These are phyloP conservation scores for Microcera coccophila DNA, from an alignment of 2,329 filamentous ascomycete species.

Conservation along the genomic window DNA sequence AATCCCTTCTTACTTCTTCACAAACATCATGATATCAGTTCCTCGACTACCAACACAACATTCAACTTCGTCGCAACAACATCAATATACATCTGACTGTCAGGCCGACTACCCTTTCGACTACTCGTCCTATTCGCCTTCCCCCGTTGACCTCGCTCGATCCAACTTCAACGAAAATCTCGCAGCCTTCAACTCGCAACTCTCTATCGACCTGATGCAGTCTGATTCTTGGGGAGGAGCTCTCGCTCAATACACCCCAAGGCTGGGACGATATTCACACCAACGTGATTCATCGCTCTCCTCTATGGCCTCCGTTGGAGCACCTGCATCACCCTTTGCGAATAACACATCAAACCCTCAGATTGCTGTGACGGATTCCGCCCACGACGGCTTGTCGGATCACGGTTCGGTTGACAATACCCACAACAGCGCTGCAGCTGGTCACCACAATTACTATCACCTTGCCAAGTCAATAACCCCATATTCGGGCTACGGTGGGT, in stretches of 20 bases:
- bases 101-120: conserved; percentile 5
- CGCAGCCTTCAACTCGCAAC: conserved; percentile 20
- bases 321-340: conserved; percentile 57
- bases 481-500: conserved; percentile 34
- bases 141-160: conserved; percentile 11
- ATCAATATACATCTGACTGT: conserved; percentile 17
- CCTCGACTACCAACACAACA: conserved; percentile 26
- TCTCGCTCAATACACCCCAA: conserved; percentile 36
- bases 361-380: conserved; percentile 51
- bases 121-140: conserved; percentile 6
- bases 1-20: conserved; percentile 12
- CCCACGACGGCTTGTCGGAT: conserved; percentile 44
- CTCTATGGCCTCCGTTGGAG: conserved; percentile 53
- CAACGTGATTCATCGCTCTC: conserved; percentile 60
- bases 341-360: conserved; percentile 55
- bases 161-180: conserved; percentile 25
- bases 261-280: conserved; percentile 43
- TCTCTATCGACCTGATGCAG: conserved; percentile 35
- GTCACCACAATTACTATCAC: conserved; percentile 41
- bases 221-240: conserved; percentile 39
- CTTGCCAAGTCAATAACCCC: conserved; percentile 43
- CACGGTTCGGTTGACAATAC: conserved; percentile 17
- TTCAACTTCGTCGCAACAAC: conserved; percentile 14
- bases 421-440: conserved; percentile 21
- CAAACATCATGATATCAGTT: conserved; percentile 31